phyloP scores from a whole-genome alignment of 2,329 filamentous ascomycete species.

The Colletotrichum zoysiae region DNA sequence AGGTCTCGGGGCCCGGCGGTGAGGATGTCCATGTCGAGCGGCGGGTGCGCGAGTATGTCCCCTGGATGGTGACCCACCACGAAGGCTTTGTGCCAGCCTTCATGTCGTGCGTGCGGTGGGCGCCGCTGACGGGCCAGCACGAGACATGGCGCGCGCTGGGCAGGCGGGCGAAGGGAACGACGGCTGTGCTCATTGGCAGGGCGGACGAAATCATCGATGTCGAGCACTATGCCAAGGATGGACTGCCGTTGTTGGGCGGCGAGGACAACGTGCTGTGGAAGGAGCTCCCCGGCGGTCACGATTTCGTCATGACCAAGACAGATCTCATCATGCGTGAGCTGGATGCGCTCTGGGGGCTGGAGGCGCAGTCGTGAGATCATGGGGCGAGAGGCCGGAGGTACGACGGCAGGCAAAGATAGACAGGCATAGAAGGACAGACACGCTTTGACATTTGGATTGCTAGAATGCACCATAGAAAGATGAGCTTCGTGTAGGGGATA shows the following conservation, averaged over 20 bases:
- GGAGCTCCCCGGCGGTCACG: slow-evolving; percentile 67
- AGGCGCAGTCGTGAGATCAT: slow-evolving; percentile 14
- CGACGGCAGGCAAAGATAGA: not conserved
- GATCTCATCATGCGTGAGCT: slow-evolving; percentile 59
- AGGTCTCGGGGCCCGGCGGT: slow-evolving; percentile 52
- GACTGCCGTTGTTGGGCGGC: slow-evolving; percentile 64
- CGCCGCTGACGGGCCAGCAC: slow-evolving; percentile 66
- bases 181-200: slow-evolving; percentile 64
- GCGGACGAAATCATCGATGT: slow-evolving; percentile 65
- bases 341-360: slow-evolving; percentile 60
- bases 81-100: slow-evolving; percentile 71
- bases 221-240: slow-evolving; percentile 63
- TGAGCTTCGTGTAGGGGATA: not conserved
- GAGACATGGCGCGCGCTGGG: slow-evolving; percentile 63
- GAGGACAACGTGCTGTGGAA: slow-evolving; percentile 62
- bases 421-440: not conserved
- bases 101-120: slow-evolving; percentile 67
- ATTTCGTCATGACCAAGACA: slow-evolving; percentile 72
- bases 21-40: slow-evolving; percentile 54
- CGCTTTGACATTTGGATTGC: not conserved
- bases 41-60: slow-evolving; percentile 63
- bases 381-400: not conserved
- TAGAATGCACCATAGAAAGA: not conserved
- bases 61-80: slow-evolving; percentile 70
- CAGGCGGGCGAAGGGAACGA: slow-evolving; percentile 56